Base-by-base conservation (phyloP, 768 basidiomycete species). In the Rhizopogon vinicolor region DNA sequence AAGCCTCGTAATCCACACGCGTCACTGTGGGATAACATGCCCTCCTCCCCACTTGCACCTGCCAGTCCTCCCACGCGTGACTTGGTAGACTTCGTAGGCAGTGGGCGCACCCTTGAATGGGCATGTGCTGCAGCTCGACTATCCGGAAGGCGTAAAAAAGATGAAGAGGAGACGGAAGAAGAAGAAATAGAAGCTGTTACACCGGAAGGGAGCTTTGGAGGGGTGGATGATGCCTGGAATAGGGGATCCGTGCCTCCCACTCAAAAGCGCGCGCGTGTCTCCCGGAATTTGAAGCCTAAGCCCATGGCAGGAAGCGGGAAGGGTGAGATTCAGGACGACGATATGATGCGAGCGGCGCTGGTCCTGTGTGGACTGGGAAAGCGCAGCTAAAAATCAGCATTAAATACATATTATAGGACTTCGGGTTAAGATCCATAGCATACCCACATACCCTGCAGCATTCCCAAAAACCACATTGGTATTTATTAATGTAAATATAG, bases 261-360 rank as follows among this genome's bases (percentile, higher is more conserved):
- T 40, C 28, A 35, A 33, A 43, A 41, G 44, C 41, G 28, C 29
- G 41, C 7, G 19, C n/a, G 49, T 51, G 40, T 19, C 57, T 31
- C 50, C 35, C 56, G 54, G 56, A 14, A 43, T 18, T 7, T 35
- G 29, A 29, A 45, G 28, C 22, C 37, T 29, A 40, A 16, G 19
- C 44, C 49, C 7, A 18, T n/a, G 10, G 53, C 6, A 33, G 37
- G 10, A 43, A 51, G 14, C 0, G 46, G 22, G 25, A 63, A 69
- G 56, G 57, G 57, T 22, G 55, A 7, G 7, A 58, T 56, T 63
- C 76, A 79, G 44, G 83, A 87, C 65, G 81, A 85, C 35, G 86
- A 86, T 54, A 81, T 82, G 70, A 85, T 89, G 82, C 80, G 79
- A 57, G 87, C 85, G 22, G 87, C 87, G 28, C 71, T 86, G 41